Conservation (phyloP, 352 stramenopile genomes). For the Pythium brassicae region DNA sequence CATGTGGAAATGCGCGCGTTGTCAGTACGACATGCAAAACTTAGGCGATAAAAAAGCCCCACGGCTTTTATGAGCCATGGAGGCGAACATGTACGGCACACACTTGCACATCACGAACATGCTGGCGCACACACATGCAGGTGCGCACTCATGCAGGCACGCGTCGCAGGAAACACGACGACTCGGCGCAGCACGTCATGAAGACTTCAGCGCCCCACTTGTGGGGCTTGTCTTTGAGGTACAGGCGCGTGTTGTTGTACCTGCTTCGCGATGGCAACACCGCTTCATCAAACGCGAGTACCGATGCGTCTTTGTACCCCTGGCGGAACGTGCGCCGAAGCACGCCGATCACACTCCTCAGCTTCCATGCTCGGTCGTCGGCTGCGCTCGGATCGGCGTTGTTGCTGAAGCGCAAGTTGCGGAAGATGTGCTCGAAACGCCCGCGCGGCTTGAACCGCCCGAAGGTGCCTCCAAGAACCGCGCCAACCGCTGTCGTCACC, state of each 20-base stretch:
- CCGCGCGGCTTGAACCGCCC: neutral
- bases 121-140: neutral
- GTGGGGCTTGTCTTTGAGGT: no score
- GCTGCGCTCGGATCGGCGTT: constrained; percentile 3
- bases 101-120: no score
- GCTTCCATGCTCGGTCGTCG: constrained; percentile 12
- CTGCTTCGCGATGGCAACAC: neutral
- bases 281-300: constrained; percentile 8
- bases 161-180: neutral
- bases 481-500: no score
- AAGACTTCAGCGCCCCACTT: no score
- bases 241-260: neutral
- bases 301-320: neutral
- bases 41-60: neutral
- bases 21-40: neutral
- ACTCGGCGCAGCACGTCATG: neutral
- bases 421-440: constrained; percentile 8
- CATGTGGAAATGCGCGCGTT: neutral
- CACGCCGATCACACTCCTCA: constrained; percentile 2
- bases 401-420: constrained; percentile 12
- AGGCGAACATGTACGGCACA: neutral
- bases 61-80: neutral
- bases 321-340: constrained; percentile 6
- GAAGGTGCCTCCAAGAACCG: neutral
- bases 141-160: no score